Conservation (phyloP, 73 alveolate species). For the Breviolum minutum region DNA sequence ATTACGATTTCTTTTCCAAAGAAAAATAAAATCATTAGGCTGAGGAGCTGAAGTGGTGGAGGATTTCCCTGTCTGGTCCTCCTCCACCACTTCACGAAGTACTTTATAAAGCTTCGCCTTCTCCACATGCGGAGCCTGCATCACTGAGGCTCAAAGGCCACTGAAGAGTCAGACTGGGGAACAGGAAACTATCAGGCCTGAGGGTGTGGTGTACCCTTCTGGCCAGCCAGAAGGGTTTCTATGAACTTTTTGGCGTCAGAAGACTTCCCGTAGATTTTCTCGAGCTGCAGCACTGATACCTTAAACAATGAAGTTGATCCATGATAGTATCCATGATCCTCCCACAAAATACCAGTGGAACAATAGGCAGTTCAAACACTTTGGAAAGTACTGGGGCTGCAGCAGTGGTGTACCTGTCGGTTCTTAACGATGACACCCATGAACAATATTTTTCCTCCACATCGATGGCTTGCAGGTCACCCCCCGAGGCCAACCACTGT, state of each 20-base stretch:
- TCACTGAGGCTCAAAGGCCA: neutral
- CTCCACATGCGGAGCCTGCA: neutral
- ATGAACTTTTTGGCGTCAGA: neutral
- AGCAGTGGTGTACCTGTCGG: neutral
- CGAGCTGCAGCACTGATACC: neutral
- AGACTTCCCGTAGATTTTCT: constrained; percentile 9
- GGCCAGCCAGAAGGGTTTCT: neutral
- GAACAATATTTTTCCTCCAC: neutral
- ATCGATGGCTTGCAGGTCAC: neutral
- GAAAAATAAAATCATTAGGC: neutral
- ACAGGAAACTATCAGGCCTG: neutral
- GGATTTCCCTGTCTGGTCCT: neutral
- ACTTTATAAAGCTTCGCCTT: neutral
- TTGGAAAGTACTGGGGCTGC: neutral
- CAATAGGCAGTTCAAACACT: neutral
- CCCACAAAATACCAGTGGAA: neutral
- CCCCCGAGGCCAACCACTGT: neutral
- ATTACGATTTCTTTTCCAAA: neutral
- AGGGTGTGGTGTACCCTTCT: neutral
- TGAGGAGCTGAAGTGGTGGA: neutral
- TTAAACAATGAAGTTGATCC: neutral
- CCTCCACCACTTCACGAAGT: neutral
- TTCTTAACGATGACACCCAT: neutral
- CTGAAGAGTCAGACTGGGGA: neutral
- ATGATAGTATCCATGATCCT: too few relatives aligned